A percentile compares a stretch with the other conserved stretches of the same genome.
phyloP scores from a whole-genome alignment of 2,329 filamentous ascomycete genomes.

The Westerdykella sp. region DNA sequence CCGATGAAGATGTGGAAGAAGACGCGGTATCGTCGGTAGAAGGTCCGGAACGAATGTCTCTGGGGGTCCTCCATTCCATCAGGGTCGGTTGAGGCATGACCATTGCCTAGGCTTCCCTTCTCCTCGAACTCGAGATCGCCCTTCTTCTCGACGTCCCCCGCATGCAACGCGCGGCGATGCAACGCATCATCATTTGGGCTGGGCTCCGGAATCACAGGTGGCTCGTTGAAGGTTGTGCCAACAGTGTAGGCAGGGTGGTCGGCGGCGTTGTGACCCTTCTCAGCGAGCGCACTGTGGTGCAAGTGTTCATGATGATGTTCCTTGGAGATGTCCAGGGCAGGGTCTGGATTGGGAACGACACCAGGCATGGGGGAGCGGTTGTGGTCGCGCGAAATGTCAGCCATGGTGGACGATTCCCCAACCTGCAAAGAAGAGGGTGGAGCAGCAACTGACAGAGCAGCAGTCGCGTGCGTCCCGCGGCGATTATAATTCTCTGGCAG shows the following conservation, averaged over 20 bases:
- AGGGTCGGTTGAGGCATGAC: constrained; percentile 15
- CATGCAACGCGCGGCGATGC: constrained; percentile 25
- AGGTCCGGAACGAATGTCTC: constrained; percentile 27
- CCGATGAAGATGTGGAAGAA: constrained; percentile 39
- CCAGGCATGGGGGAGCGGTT: constrained; percentile 32
- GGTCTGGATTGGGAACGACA: constrained; percentile 31
- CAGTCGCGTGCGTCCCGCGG: not conserved
- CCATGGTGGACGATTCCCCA: constrained; percentile 22
- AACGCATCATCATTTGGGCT: constrained; percentile 39
- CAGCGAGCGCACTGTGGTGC: constrained; percentile 32
- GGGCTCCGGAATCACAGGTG: constrained; percentile 21
- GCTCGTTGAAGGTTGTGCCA: constrained; percentile 32
- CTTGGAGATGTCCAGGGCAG: constrained; percentile 31
- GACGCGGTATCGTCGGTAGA: constrained; percentile 45
- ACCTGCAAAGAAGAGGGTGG: not conserved
- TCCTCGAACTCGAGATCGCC: constrained; percentile 36
- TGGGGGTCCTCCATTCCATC: constrained; percentile 19
- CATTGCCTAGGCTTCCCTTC: constrained; percentile 38
- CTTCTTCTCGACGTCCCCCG: constrained; percentile 27
- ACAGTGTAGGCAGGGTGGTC: constrained; percentile 30
- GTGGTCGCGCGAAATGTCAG: constrained; percentile 25
- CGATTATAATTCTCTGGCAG: not conserved
- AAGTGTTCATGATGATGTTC: constrained; percentile 37
- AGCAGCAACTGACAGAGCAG: not conserved
- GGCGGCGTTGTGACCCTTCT: constrained; percentile 15